Evolutionary conservation across 129 eudicot genomes (phyloP).

Genomic region (Escallonia rubra): DNA sequence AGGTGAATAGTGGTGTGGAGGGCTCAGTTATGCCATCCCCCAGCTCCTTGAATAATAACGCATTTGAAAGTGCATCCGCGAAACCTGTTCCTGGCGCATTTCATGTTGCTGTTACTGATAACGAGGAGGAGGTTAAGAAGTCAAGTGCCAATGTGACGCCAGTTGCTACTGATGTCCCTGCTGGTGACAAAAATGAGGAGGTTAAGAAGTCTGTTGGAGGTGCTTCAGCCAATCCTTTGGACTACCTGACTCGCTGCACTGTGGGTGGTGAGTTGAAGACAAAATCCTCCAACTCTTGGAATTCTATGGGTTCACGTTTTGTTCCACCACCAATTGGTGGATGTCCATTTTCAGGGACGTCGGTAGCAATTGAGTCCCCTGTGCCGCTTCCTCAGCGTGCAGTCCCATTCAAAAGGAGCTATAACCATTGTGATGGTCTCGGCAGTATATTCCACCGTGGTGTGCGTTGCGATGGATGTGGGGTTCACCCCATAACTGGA

Average conservation of each 20-base stretch:
- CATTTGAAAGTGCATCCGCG: neutral
- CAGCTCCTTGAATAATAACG: constrained; percentile 24
- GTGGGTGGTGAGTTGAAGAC: constrained; percentile 12
- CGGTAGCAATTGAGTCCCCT: constrained; percentile 20
- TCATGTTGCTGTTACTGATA: constrained; percentile 2
- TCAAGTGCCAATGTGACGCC: neutral
- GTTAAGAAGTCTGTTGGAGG: constrained; percentile 2
- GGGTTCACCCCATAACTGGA: constrained; percentile 75
- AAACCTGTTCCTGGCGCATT: neutral
- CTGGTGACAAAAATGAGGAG: constrained; percentile 19
- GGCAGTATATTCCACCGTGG: constrained; percentile 65
- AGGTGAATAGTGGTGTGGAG: constrained; percentile 15
- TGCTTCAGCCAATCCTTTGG: neutral
- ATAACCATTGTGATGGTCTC: constrained; percentile 27
- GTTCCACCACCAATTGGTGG: constrained; percentile 15
- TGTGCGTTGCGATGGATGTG: constrained; percentile 85
- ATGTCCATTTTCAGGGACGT: constrained; percentile 48
- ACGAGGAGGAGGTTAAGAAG: neutral
- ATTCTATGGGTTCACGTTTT: constrained; percentile 17
- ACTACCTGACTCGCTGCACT: constrained; percentile 8
- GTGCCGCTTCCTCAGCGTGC: constrained; percentile 19
- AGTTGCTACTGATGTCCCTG: neutral
- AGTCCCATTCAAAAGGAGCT: constrained; percentile 32
- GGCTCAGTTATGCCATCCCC: constrained; percentile 14
- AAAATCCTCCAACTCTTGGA: constrained; percentile 10